Base-by-base conservation (phyloP, 2,329 filamentous ascomycete genomes). In the Exophiala viscosa region DNA sequence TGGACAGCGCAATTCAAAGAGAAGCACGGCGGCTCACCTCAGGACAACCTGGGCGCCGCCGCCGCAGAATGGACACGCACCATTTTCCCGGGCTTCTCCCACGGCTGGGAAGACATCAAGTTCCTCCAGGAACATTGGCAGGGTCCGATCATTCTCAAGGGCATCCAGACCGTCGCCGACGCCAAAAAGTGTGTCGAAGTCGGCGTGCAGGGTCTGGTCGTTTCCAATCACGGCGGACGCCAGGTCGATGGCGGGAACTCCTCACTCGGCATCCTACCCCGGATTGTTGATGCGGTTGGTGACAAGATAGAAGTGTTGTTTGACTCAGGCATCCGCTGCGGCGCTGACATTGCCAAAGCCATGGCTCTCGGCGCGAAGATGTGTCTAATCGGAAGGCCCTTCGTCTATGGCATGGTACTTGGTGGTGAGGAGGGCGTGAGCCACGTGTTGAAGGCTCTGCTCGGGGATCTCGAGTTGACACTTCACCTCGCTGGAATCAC, bases 121-220 rank as follows among this genome's bases (percentile, higher is more conserved):
- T 71, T 81, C 43, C 63, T 88, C 56, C 74, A 78, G 58, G 70
- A 78, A 60, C 66, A 83, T 52, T 87, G 84, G 81, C 74, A 81
- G 54, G 83, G 83, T 75, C 80, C 82, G 0, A 80, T 88, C 42
- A 75, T 80, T 54, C 70, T 81, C 28, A 84, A 85, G 63, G 82
- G 81, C 0, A 77, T 76, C 23, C 74, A 77, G 54, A 70, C 66
- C 1, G 67, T 73, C 0, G 69, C 64, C 2, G 77, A 80, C 59
- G 76, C 75, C 5, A 10, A 38, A 14, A 46, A 39, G 31, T 41
- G 31, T 38, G 50, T 49, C 20, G 65, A 76, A 39, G 50, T 64
- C n/a, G 73, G 72, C 3, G 66, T 74, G 1, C 65, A 74, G n/a
- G 76, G 74, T 0, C 74, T 78, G 42, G 64, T 77, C 1, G 69